Percentiles rank a stretch among this genome's conserved stretches.
These are phyloP conservation scores for Mycena galopus DNA, from an alignment of 768 basidiomycete genomes.

Conservation along the genomic window DNA sequence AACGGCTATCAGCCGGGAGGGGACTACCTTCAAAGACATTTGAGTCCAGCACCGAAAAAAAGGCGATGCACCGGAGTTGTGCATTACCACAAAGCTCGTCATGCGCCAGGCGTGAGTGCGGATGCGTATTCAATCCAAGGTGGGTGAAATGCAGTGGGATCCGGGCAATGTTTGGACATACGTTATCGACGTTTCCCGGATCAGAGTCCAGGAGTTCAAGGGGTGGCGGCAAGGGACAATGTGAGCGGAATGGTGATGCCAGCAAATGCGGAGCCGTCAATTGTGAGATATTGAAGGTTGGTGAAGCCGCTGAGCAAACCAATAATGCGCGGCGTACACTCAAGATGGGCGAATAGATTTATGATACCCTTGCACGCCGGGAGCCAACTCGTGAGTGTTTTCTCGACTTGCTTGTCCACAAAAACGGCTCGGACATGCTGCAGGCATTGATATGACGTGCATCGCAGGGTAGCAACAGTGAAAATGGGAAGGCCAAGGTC, in stretches of 20 bases:
- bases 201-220: background rate
- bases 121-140: background rate
- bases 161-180: background rate
- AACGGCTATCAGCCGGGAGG: background rate
- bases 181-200: background rate
- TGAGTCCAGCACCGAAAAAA: background rate
- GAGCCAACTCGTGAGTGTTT: background rate
- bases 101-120: background rate
- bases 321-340: background rate
- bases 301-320: background rate
- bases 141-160: background rate
- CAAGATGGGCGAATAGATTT: background rate
- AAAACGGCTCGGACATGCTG: background rate
- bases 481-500: too few relatives aligned
- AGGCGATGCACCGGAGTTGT: background rate
- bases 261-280: background rate
- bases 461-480: too few relatives aligned
- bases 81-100: background rate
- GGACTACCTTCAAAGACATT: background rate
- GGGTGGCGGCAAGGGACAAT: background rate
- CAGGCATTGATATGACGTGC: too few relatives aligned
- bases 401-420: background rate
- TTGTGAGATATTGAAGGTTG: background rate
- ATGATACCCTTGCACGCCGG: background rate
- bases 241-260: background rate